Evolutionary conservation across 2,329 filamentous ascomycete genomes (phyloP).

Genomic region (Talaromyces sp.): DNA sequence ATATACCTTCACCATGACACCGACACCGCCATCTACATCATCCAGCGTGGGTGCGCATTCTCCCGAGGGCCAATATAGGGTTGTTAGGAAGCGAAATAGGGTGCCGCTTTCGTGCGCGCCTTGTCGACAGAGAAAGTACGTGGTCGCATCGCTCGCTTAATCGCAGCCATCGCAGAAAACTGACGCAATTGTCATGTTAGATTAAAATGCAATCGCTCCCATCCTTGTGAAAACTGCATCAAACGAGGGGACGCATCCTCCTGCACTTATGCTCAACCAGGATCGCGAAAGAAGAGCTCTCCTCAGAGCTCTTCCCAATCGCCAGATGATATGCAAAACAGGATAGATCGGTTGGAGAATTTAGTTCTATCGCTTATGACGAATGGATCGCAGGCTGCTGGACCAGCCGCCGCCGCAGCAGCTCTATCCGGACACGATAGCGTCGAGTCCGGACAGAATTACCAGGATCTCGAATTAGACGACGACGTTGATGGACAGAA

Average conservation of each 20-base stretch:
- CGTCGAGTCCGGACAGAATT: slow-evolving; percentile 36
- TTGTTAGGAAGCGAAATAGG: slow-evolving; percentile 87
- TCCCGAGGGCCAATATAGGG: slow-evolving; percentile 79
- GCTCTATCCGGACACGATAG: slow-evolving; percentile 47
- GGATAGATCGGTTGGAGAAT: slow-evolving; percentile 91
- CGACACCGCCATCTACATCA: slow-evolving; percentile 54
- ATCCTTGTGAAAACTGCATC: slow-evolving; percentile 91
- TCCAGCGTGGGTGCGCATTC: slow-evolving; percentile 71
- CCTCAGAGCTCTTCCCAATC: slow-evolving; percentile 56
- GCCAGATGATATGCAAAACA: slow-evolving; percentile 97
- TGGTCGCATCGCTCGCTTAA: slow-evolving; percentile 12
- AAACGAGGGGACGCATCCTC: slow-evolving; percentile 77
- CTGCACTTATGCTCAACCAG: slow-evolving; percentile 74
- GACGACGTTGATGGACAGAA: slow-evolving; percentile 55
- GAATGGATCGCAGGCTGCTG: slow-evolving; percentile 65
- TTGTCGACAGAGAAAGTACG: slow-evolving; percentile 86
- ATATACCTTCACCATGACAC: slow-evolving; percentile 32
- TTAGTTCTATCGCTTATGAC: slow-evolving; percentile 93
- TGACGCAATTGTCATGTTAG: slow-evolving; percentile 34
- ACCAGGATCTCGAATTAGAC: slow-evolving; percentile 42
- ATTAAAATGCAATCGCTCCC: slow-evolving; percentile 87
- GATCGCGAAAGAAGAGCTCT: slow-evolving; percentile 66
- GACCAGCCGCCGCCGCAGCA: slow-evolving; percentile 58
- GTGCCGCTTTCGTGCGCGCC: slow-evolving; percentile 88
- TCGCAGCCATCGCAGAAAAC: slow-evolving; percentile 2